A percentile compares a stretch with the other conserved stretches of the same genome.
Conservation (phyloP, 2,329 filamentous ascomycete species). For the Fusarium buxicola region DNA sequence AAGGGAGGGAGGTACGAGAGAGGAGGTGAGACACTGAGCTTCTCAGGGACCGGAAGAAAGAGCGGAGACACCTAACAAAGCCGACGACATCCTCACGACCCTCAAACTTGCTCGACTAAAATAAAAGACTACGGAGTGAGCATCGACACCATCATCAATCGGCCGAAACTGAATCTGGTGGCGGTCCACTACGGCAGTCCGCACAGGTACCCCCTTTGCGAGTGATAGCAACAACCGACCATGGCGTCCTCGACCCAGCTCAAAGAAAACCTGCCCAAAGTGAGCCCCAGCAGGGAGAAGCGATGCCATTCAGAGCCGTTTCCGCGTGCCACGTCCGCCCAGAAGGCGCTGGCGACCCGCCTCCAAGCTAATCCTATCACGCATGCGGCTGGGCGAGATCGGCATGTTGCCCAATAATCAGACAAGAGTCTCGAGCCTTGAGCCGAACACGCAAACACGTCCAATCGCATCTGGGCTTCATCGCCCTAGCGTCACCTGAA, state of each 20-base stretch:
- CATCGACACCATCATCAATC: constrained; percentile 3
- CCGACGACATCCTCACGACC: not conserved
- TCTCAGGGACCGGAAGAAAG: not conserved
- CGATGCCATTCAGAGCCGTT: constrained; percentile 15
- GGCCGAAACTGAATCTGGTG: constrained; percentile 10
- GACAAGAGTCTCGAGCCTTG: constrained; percentile 10
- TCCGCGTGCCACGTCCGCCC: constrained; percentile 21
- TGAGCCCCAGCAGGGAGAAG: constrained; percentile 12
- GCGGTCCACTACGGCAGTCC: constrained; percentile 2
- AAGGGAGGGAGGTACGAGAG: not conserved
- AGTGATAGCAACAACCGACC: constrained; percentile 5
- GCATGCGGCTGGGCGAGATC: constrained; percentile 21
- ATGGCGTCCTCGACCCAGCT: constrained; percentile 8
- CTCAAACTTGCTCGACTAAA: not conserved
- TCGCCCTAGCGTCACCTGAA: not conserved
- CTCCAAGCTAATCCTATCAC: constrained; percentile 12
- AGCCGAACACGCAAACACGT: not conserved
- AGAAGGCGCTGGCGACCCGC: constrained; percentile 19
- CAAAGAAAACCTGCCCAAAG: not conserved
- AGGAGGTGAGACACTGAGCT: not conserved
- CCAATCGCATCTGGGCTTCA: constrained; percentile 11
- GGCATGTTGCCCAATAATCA: constrained; percentile 9
- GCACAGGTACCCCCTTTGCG: not conserved
- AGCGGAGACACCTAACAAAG: constrained; percentile 8
- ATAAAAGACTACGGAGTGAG: not conserved